Conservation (phyloP, 106 monocot genomes). For the Acorus gramineus region DNA sequence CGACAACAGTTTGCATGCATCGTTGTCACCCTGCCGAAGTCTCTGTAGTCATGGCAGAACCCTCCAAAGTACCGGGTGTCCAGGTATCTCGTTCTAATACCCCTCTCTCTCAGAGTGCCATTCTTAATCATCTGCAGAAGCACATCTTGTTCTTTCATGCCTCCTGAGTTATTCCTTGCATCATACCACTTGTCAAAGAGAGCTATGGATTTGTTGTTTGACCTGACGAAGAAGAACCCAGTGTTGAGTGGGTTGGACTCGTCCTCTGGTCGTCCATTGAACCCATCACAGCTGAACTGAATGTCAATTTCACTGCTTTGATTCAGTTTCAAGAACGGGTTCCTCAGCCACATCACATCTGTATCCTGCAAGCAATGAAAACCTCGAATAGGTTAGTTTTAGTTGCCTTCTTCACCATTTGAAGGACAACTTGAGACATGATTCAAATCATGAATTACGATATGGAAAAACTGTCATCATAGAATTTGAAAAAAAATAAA, state of each 20-base stretch:
- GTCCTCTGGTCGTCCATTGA: conserved; percentile 32
- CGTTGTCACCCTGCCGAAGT: conserved; percentile 18
- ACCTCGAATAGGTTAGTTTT: not conserved
- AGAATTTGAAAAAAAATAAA: too few relatives aligned
- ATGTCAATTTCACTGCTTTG: conserved; percentile 29
- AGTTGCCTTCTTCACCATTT: too few relatives aligned
- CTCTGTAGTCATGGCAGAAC: conserved; percentile 34
- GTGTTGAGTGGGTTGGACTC: conserved; percentile 37
- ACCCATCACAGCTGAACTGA: conserved; percentile 41
- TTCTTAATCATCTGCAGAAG: conserved; percentile 23
- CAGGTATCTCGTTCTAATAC: conserved; percentile 45
- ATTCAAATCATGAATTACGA: too few relatives aligned
- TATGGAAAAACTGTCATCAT: too few relatives aligned
- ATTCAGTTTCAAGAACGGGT: conserved; percentile 24
- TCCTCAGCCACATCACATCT: conserved; percentile 52
- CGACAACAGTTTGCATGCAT: conserved; percentile 62
- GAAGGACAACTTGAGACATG: too few relatives aligned
- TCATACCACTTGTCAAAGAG: conserved; percentile 53
- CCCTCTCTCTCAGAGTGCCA: conserved; percentile 25
- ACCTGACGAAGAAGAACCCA: conserved; percentile 48
- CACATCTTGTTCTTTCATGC: conserved; percentile 66
- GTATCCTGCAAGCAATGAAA: conserved; percentile 18
- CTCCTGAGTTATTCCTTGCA: conserved; percentile 17
- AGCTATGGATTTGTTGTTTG: conserved; percentile 38
- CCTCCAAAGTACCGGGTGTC: conserved; percentile 43